Evolutionary conservation across 139 green algal genomes (phyloP), one percentile per base, ranked within the genome.

Genomic region (Astrephomene gubernaculifera): DNA sequence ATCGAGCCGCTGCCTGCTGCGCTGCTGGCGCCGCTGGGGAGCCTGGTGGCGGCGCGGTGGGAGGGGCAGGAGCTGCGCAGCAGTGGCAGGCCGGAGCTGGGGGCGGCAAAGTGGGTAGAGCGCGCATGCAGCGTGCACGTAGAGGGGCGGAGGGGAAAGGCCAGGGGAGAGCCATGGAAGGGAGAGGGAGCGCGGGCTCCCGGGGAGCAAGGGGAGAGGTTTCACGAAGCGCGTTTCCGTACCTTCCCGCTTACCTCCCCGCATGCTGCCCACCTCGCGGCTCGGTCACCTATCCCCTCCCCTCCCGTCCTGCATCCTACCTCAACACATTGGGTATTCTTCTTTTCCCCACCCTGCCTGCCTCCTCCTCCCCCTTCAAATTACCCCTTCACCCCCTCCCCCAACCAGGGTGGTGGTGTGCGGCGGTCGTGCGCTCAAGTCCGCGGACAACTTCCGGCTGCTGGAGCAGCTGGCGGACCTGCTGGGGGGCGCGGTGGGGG

Each of bases 341-440:
- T 17, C 49, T n/a, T n/a, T n/a, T n/a, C n/a, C n/a, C n/a, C n/a
- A n/a, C n/a, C n/a, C n/a, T n/a, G n/a, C n/a, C n/a, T n/a, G n/a
- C n/a, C n/a, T n/a, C n/a, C n/a, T n/a, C n/a, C n/a, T 60, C 52
- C 52, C 52, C 52, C 52, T 9, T 24, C 57, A n/a, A 21, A n/a
- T n/a, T 9, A 21, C 10, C 12, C 21, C 17, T 24, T 9, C 21
- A 8, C 60, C 39, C 45, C 49, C 33, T 49, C 44, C 12, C 54
- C 41, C 19, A 17, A 33, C 49, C 79, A 89, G 83, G 67, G 87
- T 95, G 31, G 92, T 98, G 19, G 89, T 97, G 43, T 92, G 90
- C 39, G 95, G 96, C 35, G 96, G 96, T 4, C 92, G 96, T 0
- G 96, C 93, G n/a, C 90, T 99, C 54, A 98, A 98, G 89, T 94